These are phyloP conservation scores for Fusarium redolens DNA, from an alignment of 2,329 filamentous ascomycete species.

Conservation along the genomic window DNA sequence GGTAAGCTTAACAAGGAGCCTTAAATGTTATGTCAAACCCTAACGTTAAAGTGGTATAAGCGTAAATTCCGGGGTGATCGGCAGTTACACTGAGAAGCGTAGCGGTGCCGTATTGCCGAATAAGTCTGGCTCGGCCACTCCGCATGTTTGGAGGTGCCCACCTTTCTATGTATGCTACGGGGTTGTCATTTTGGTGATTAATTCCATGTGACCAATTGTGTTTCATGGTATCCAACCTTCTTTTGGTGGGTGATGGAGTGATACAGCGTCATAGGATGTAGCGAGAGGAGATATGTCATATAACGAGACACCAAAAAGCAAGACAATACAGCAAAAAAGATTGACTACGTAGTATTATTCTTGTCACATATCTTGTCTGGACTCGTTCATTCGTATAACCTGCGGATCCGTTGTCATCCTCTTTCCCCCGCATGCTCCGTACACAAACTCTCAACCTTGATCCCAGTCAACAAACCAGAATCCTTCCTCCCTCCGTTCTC, in stretches of 20 bases:
- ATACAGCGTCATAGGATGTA: conserved; percentile 9
- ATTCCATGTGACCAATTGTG: conserved; percentile 14
- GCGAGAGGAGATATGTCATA: neutral
- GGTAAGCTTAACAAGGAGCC: conserved; percentile 29
- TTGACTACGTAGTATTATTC: neutral
- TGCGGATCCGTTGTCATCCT: conserved; percentile 1
- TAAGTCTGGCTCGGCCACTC: conserved; percentile 29
- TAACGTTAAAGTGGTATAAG: conserved; percentile 29
- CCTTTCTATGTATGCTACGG: neutral
- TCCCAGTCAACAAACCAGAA: neutral
- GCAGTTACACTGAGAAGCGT: conserved; percentile 11
- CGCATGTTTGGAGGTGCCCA: conserved; percentile 22
- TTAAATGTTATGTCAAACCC: conserved; percentile 14
- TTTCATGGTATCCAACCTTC: neutral
- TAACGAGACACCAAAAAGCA: neutral
- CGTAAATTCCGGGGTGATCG: conserved; percentile 27
- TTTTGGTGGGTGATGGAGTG: neutral
- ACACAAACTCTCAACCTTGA: neutral
- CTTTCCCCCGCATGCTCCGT: conserved; percentile 6
- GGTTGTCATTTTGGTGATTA: neutral
- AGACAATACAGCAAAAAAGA: neutral
- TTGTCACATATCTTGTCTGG: neutral
- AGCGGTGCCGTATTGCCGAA: conserved; percentile 38
- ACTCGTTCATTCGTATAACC: conserved; percentile 2
- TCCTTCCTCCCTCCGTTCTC: conserved; percentile 21